Conservation (phyloP, 345 rosid genomes). For the Rhizophora apiculata region DNA sequence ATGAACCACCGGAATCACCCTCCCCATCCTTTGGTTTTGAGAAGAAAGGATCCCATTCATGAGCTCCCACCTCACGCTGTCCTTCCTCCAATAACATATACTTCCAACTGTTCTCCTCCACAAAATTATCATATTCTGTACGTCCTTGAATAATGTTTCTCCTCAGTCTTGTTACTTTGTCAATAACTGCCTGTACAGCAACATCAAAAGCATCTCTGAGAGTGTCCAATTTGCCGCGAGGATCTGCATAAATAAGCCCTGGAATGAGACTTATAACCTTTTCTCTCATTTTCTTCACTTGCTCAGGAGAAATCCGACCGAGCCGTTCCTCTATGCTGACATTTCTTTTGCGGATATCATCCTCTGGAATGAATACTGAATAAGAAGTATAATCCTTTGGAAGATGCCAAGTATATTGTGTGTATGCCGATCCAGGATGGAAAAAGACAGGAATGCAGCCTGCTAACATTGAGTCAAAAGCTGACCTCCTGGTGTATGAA, state of each 20-base stretch:
- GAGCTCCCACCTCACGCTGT: constrained; percentile 67
- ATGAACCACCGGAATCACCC: constrained; percentile 40
- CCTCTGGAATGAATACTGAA: constrained; percentile 84
- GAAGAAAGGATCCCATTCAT: constrained; percentile 94
- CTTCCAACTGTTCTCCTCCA: constrained; percentile 93
- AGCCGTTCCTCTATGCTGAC: constrained; percentile 72
- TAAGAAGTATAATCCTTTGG: constrained; percentile 73
- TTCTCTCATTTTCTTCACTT: constrained; percentile 72
- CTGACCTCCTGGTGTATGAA: constrained; percentile 84
- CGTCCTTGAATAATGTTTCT: constrained; percentile 64
- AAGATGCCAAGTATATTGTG: constrained; percentile 89
- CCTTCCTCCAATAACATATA: constrained; percentile 79
- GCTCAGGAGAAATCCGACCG: constrained; percentile 58
- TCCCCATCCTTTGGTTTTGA: constrained; percentile 68
- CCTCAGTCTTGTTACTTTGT: constrained; percentile 81
- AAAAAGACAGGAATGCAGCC: constrained; percentile 92
- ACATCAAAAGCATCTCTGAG: constrained; percentile 78
- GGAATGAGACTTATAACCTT: constrained; percentile 72
- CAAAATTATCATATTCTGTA: constrained; percentile 70
- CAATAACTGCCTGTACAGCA: constrained; percentile 67
- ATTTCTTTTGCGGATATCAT: constrained; percentile 68
- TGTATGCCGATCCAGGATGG: constrained; percentile 91
- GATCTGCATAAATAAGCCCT: constrained; percentile 69
- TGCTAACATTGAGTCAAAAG: constrained; percentile 82
- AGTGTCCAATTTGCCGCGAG: constrained; percentile 60